Evolutionary conservation across 805 yeast species (phyloP).

Genomic region (Barnettozyma siamensis): DNA sequence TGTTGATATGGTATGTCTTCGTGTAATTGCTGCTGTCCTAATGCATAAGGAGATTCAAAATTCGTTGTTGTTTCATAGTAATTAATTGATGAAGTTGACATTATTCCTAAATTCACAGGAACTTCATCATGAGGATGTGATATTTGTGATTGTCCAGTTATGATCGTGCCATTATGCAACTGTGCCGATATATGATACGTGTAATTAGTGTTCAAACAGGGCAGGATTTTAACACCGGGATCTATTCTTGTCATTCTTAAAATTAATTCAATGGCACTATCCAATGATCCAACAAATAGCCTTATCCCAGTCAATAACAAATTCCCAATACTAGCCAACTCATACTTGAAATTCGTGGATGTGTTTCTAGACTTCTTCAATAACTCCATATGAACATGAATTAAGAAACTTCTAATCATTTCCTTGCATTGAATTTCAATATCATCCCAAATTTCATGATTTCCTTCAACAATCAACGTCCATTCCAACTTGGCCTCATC

Average conservation of each 20-base stretch:
- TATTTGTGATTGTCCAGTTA: slow-evolving; percentile 90
- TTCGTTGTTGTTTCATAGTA: slow-evolving; percentile 9
- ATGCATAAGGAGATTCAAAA: not conserved
- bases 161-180: slow-evolving; percentile 59
- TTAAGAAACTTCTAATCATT: slow-evolving; percentile 67
- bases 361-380: slow-evolving; percentile 57
- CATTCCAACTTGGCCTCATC: slow-evolving; percentile 62
- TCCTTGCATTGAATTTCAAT: slow-evolving; percentile 58
- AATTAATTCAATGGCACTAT: slow-evolving; percentile 74
- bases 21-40: slow-evolving; percentile 6
- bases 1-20: slow-evolving; percentile 70
- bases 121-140: slow-evolving; percentile 63
- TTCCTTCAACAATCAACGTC: slow-evolving; percentile 73
- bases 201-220: slow-evolving; percentile 80
- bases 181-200: slow-evolving; percentile 82
- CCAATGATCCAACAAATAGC: slow-evolving; percentile 76
- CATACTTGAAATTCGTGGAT: slow-evolving; percentile 59
- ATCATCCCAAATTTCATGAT: slow-evolving; percentile 60
- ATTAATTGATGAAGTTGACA: slow-evolving; percentile 16
- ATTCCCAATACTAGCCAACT: slow-evolving; percentile 81
- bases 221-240: slow-evolving; percentile 52
- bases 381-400: slow-evolving; percentile 73
- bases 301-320: slow-evolving; percentile 77
- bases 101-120: slow-evolving; percentile 3
- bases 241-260: slow-evolving; percentile 57